Evolutionary conservation across 139 green algal genomes (phyloP).

Genomic region (Nannochloris sp.): DNA sequence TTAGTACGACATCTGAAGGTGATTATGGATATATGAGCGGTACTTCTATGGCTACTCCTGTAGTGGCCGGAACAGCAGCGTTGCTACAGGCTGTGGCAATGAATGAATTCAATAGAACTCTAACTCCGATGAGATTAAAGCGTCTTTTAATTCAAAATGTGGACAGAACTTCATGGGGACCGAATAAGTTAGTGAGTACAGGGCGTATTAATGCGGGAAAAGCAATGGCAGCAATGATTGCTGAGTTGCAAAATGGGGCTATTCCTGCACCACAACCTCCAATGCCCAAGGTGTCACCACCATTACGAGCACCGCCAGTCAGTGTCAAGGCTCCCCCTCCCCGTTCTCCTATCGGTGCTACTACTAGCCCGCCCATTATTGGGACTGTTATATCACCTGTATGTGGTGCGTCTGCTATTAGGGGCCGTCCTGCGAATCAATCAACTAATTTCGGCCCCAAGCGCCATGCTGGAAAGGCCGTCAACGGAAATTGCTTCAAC

Average conservation of each 20-base stretch:
- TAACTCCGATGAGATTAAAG: conserved; percentile 5
- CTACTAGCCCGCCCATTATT: neutral
- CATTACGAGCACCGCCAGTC: neutral
- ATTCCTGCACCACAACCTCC: neutral
- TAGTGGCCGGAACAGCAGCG: conserved; percentile 46
- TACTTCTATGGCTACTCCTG: conserved; percentile 85
- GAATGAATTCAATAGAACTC: neutral
- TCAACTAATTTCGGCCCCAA: neutral
- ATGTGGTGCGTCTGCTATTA: conserved; percentile 17
- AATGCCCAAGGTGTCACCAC: neutral
- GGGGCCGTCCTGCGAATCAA: conserved; percentile 9
- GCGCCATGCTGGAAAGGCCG: neutral
- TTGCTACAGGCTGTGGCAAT: conserved; percentile 44
- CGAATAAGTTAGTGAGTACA: neutral
- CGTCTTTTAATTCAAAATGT: neutral
- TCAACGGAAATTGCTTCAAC: conserved; percentile 21
- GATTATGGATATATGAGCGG: conserved; percentile 38
- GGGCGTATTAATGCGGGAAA: conserved; percentile 7
- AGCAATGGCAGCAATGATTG: neutral
- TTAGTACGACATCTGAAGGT: conserved; percentile 16
- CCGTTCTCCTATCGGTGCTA: neutral
- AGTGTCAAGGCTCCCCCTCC: neutral
- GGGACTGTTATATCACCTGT: neutral
- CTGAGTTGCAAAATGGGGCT: neutral
- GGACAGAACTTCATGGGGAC: neutral